Percentiles rank a stretch among this genome's conserved stretches.
Conservation (phyloP, 352 stramenopile genomes). For the Pythium dissimile region DNA sequence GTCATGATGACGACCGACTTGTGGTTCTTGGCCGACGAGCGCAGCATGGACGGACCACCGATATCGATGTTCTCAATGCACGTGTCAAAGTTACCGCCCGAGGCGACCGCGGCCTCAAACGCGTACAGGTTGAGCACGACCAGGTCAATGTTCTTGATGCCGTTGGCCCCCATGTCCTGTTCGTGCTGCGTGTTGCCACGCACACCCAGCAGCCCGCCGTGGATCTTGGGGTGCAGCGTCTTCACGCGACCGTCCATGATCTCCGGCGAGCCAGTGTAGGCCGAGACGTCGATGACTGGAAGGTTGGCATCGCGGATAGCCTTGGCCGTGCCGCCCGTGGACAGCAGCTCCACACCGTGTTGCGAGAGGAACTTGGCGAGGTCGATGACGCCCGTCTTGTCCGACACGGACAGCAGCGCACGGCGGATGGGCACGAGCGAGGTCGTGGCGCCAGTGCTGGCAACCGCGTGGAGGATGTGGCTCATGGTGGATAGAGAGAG, state of each 20-base stretch:
- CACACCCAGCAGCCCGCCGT: conserved; percentile 97
- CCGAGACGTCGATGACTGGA: conserved; percentile 95
- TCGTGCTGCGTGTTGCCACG: conserved; percentile 97
- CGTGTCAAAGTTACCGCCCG: conserved; percentile 92
- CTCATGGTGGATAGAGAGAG: conserved; percentile 37
- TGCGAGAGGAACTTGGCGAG: conserved; percentile 93
- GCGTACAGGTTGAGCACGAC: conserved; percentile 99
- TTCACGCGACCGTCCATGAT: conserved; percentile 99
- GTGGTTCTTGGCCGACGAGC: conserved; percentile 99
- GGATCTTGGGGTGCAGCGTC: conserved; percentile 99
- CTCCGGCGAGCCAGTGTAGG: conserved; percentile 97
- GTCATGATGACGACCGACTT: conserved; percentile 98
- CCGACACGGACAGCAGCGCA: conserved; percentile 98
- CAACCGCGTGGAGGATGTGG: conserved; percentile 81
- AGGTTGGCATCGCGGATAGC: conserved; percentile 94
- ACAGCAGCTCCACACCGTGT: conserved; percentile 96
- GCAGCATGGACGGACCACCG: conserved; percentile 98
- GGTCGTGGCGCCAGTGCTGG: conserved; percentile 41
- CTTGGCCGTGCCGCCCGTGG: conserved; percentile 98
- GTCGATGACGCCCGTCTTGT: conserved; percentile 98
- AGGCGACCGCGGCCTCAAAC: conserved; percentile 97
- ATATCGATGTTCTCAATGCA: conserved; percentile 99
- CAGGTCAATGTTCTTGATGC: conserved; percentile 98
- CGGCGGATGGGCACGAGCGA: conserved; percentile 92
- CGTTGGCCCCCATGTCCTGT: conserved; percentile 94